A percentile compares a stretch with the other conserved stretches of the same genome.
These are phyloP conservation scores for Teratosphaeria epicoccoides DNA, from an alignment of 2,329 filamentous ascomycete genomes.

Conservation along the genomic window DNA sequence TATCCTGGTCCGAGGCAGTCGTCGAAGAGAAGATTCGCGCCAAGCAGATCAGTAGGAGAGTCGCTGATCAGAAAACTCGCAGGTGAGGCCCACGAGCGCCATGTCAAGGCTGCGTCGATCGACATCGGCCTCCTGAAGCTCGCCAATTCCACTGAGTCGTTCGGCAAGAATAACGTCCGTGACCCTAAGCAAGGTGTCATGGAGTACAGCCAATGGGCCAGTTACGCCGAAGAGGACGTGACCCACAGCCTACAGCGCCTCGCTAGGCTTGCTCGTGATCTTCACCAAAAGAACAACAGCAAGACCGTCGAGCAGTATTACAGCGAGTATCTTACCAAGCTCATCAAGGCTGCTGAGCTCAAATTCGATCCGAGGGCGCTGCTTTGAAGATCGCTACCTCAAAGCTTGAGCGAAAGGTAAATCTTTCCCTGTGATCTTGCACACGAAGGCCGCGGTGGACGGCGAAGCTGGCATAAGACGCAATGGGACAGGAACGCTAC, in stretches of 20 bases:
- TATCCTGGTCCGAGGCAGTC: not conserved
- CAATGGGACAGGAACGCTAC: too few species aligned
- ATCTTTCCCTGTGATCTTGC: not conserved
- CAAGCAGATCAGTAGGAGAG: not conserved
- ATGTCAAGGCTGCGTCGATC: not conserved
- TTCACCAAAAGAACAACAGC: constrained; percentile 16
- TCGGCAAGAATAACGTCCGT: not conserved
- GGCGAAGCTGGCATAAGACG: not conserved
- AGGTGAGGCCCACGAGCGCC: not conserved
- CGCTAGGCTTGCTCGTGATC: constrained; percentile 23
- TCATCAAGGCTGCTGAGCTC: constrained; percentile 16
- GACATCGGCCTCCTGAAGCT: not conserved
- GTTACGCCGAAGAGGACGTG: constrained; percentile 23
- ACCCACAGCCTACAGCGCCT: constrained; percentile 20
- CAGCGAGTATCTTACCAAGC: constrained; percentile 16
- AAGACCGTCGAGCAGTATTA: constrained; percentile 22
- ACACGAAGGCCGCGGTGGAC: not conserved
- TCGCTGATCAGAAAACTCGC: not conserved
- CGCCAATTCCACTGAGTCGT: not conserved
- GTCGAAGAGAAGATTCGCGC: not conserved
- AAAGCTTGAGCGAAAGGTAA: not conserved
- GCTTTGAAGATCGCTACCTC: constrained; percentile 1
- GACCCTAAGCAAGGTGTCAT: not conserved
- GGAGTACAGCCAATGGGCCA: constrained; percentile 23
- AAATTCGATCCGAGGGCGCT: constrained; percentile 15